Evolutionary conservation across 169 alveolate genomes (phyloP), one percentile per base, ranked within the genome.

Genomic region (Plasmodium chabaudi): DNA sequence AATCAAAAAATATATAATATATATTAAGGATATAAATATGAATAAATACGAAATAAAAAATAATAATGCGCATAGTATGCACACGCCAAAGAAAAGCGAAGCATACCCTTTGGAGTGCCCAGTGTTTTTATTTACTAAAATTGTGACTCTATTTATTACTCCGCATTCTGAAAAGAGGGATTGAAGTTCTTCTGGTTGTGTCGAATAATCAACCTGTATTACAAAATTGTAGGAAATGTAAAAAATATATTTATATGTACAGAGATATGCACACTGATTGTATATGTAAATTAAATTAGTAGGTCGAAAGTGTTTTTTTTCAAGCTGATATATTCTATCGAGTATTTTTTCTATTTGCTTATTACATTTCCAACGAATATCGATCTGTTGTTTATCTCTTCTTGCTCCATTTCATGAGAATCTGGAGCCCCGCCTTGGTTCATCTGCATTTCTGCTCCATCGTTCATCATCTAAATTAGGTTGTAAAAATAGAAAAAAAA

Each of bases 101-200:
- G n/a, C 10, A 47, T 46, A 88, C 95, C 98, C 99, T 60, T 96
- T 95, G 5, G 99, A 98, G 69, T 95, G 96, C n/a, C 98, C 98
- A 4, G 97, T 95, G 75, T 92, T 88, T 88, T 97, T 96, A 87
- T 97, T 98, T 13, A 96, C 98, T 94, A 96, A 95, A 79, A 97
- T 97, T 7, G 99, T 97, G 59, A 97, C 96, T 64, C 99, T 82
- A 49, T 96, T 94, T 60, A 97, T 95, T 44, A 89, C 86, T 1
- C 99, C 99, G 39, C 99, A 97, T 9, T 96, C 93, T 67, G 96
- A 93, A 93, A 97, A 97, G 51, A 95, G 97, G 74, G 97, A 97
- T 74, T 95, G 98, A 9, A 97, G 74, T 51, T 95, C 98, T 42
- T 93, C 94, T 2, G 99, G 99, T 44, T 96, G 96, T 2, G 99